Percentiles rank a stretch among this genome's conserved stretches.
Evolutionary conservation across 2,329 filamentous ascomycete species (phyloP).

Genomic region (Dichotomopilus funicola): DNA sequence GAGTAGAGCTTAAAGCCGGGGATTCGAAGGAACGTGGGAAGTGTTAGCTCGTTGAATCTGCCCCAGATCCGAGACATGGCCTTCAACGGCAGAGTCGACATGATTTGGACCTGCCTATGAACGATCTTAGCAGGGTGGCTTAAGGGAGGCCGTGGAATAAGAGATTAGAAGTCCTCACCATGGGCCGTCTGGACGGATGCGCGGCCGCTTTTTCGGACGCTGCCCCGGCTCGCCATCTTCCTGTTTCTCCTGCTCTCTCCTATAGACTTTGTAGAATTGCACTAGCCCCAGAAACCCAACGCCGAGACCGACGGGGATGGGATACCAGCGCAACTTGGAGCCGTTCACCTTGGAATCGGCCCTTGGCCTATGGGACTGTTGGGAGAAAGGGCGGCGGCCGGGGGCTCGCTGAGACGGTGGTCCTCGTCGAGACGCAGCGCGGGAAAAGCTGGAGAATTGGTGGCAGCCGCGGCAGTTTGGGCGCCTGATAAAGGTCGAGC

Average conservation of each 20-base stretch:
- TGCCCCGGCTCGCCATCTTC: slow-evolving; percentile 35
- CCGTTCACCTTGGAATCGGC: slow-evolving; percentile 49
- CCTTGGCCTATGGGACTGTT: slow-evolving; percentile 40
- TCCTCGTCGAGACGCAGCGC: slow-evolving; percentile 15
- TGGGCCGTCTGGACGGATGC: slow-evolving; percentile 75
- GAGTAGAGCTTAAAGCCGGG: slow-evolving; percentile 91
- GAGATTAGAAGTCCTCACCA: slow-evolving; percentile 48
- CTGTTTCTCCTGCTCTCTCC: slow-evolving; percentile 47
- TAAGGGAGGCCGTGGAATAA: background rate
- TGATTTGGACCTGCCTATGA: slow-evolving; percentile 76
- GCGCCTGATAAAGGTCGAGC: slow-evolving; percentile 14
- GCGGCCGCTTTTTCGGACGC: slow-evolving; percentile 45
- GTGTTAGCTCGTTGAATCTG: slow-evolving; percentile 79
- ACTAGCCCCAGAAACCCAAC: slow-evolving; percentile 76
- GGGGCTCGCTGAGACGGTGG: slow-evolving; percentile 18
- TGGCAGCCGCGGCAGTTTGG: slow-evolving; percentile 14
- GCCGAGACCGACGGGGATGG: slow-evolving; percentile 80
- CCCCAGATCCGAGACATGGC: slow-evolving; percentile 87
- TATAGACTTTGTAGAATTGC: slow-evolving; percentile 72
- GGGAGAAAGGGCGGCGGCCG: slow-evolving; percentile 33
- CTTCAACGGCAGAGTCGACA: slow-evolving; percentile 88
- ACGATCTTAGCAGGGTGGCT: background rate
- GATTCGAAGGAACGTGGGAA: slow-evolving; percentile 80
- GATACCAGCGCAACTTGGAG: slow-evolving; percentile 73
- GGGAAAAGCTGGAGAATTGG: slow-evolving; percentile 3